Base-by-base conservation (phyloP, 2,329 filamentous ascomycete species). In the Trichophyton rubrum region DNA sequence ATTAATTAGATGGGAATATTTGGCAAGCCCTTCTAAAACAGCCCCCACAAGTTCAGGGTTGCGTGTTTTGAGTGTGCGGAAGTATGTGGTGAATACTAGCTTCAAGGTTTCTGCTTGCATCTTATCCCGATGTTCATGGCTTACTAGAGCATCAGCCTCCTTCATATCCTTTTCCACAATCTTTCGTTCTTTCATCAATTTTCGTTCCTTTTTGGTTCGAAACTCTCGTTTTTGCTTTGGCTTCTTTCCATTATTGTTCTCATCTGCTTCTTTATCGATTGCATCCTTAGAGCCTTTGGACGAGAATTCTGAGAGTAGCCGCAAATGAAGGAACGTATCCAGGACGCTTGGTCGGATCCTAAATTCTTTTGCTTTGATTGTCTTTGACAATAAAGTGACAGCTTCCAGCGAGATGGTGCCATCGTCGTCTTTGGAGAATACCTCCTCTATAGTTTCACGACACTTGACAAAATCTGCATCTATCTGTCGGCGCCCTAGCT, bases 71-170 rank as follows among this genome's bases (percentile, higher is more conserved):
- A 99, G 78, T 60, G 97, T 92, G 59, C 91, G 87, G 74, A 99
- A 97, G 77, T 99, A 99, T 1, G 86, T 87, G 15, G 89, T 89
- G 71, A 99, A 99, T 9, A 99, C 93, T 62, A 96, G 81, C 76
- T 97, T 99, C 58, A 99, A 77, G 1, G 91, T 96, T 74, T 99
- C 95, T 3, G 90, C 88, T 74, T 99, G 93, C 81, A 95, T 93
- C 67, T 87, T 85, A 69, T 97, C 93, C 58, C 89, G 84, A 73
- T 96, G 90, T 73, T 99, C 92, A 69, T 96, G 88, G 66, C 85
- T 88, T 63, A 97, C 92, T 3, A 88, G 80, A 1, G 93, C 93
- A 71, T 97, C 91, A 1, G 93, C 92, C 68, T 92, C 85, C 53
- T 85, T 85, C 86, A 99, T 90, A 68, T 97, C 92, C 72, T 96